Evolutionary conservation across 148 eudicot species (phyloP), one percentile per base, ranked within the genome.

Genomic region (Persicaria tinctoria): DNA sequence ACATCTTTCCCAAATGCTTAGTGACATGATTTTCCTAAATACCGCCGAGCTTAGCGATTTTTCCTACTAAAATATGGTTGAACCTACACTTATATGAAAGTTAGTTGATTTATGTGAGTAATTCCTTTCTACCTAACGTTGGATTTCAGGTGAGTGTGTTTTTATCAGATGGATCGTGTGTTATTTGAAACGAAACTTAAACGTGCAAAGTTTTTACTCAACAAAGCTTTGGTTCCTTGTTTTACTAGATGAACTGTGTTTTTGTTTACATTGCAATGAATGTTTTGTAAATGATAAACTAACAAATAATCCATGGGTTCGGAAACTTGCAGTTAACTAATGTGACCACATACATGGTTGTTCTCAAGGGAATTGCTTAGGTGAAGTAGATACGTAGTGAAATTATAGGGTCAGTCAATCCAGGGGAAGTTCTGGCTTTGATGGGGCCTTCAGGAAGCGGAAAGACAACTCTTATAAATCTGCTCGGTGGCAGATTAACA

Each of bases 381-480:
- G 97, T 91, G 85, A 91, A 86, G 76, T 85, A 90, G 44, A 88
- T 94, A 76, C 64, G 91, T 50, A 87, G 86, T 72, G 95, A 96
- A 75, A 94, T 94, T 18, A 84, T 88, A n/a, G 98, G 98, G 64
- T 80, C 89, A 4, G 97, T 90, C 64, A 75, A 83, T 75, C 98
- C 98, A 4, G 97, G 98, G 47, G 98, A 94, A 80, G 97, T 94
- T 64, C 76, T 94, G 76, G 98, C 98, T 8, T 57, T 94, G 51
- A 91, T 94, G 98, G 98, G 98, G 4, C 98, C 98, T 70, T 94
- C 98, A 2, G 98, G 98, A 46, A 94, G 98, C 14, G 97, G 98
- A 80, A 94, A 94, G 81, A 94, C 98, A 6, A 80, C 98, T 2
- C 87, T 94, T 3, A 74, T 94, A 48, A 94, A 93, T 76, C 84